Conservation (phyloP, 352 stramenopile genomes). For the Pelagophyceae sp. region DNA sequence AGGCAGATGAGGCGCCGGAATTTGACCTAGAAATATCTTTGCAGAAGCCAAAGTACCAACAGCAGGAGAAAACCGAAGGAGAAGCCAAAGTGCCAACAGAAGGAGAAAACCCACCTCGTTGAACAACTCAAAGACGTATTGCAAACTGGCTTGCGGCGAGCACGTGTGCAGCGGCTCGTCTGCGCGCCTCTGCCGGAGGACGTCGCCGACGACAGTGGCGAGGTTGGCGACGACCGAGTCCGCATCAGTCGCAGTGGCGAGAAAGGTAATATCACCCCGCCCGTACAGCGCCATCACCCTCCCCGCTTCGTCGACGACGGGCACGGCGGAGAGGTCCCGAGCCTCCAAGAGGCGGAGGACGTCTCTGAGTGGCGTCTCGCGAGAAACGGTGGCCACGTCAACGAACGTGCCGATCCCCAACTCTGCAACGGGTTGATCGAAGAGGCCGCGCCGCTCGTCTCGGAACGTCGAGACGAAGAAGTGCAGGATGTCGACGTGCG, state of each 20-base stretch:
- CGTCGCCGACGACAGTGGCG: slow-evolving; percentile 44
- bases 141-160: slow-evolving; percentile 43
- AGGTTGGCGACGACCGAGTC: slow-evolving; percentile 57
- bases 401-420: slow-evolving; percentile 86
- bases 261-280: slow-evolving; percentile 67
- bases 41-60: no score
- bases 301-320: slow-evolving; percentile 53
- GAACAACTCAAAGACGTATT: slow-evolving; percentile 63
- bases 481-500: slow-evolving; percentile 80
- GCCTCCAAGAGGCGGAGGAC: slow-evolving; percentile 62
- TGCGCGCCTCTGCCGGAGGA: slow-evolving; percentile 48
- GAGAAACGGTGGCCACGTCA: slow-evolving; percentile 78
- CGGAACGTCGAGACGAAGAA: slow-evolving; percentile 91
- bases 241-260: slow-evolving; percentile 59
- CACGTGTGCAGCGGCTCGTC: slow-evolving; percentile 58
- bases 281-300: slow-evolving; percentile 59
- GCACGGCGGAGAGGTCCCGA: slow-evolving; percentile 49
- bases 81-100: no score
- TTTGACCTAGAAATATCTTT: no score
- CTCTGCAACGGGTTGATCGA: slow-evolving; percentile 90
- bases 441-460: slow-evolving; percentile 81
- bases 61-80: no score
- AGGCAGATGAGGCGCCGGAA: slow-evolving; percentile 57
- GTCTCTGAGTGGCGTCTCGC: slow-evolving; percentile 81
- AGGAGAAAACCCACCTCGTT: no score